Evolutionary conservation across 2,329 filamentous ascomycete genomes (phyloP).

Genomic region (Stemphylium beticola): DNA sequence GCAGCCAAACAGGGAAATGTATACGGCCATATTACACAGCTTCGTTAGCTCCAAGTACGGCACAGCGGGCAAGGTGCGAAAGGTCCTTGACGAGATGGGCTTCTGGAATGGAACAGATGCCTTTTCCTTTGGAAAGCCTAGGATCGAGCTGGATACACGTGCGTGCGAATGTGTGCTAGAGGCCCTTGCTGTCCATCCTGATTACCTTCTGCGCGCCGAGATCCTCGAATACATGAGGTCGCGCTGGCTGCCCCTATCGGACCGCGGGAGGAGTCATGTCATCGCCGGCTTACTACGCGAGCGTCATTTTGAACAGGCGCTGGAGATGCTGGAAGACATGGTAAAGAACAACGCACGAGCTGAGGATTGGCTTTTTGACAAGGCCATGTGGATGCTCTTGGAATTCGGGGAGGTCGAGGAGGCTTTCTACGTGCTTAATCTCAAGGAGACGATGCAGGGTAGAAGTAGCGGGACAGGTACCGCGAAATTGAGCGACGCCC

Average conservation of each 20-base stretch:
- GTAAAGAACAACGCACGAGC: slow-evolving; percentile 61
- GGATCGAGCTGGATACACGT: slow-evolving; percentile 67
- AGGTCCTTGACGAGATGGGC: slow-evolving; percentile 75
- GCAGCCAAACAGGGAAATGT: slow-evolving; percentile 65
- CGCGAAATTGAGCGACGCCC: slow-evolving; percentile 53
- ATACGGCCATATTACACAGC: slow-evolving; percentile 75
- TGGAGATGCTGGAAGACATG: slow-evolving; percentile 73
- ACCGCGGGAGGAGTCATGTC: slow-evolving; percentile 69
- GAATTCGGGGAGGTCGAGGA: slow-evolving; percentile 78
- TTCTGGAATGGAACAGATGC: slow-evolving; percentile 22
- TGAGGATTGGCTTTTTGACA: slow-evolving; percentile 77
- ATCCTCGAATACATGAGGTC: slow-evolving; percentile 76
- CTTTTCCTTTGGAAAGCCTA: slow-evolving; percentile 48
- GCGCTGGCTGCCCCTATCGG: slow-evolving; percentile 71
- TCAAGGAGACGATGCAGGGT: slow-evolving; percentile 42
- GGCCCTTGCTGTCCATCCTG: slow-evolving; percentile 80
- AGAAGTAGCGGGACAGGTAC: slow-evolving; percentile 26
- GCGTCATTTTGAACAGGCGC: slow-evolving; percentile 79
- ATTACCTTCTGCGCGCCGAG: slow-evolving; percentile 76
- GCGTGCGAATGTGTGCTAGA: slow-evolving; percentile 76
- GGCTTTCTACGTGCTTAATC: slow-evolving; percentile 68
- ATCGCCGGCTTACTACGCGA: slow-evolving; percentile 79
- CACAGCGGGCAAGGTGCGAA: slow-evolving; percentile 67
- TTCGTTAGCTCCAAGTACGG: slow-evolving; percentile 70
- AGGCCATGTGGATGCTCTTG: slow-evolving; percentile 76